Conservation (phyloP, 2,329 filamentous ascomycete genomes). For the Arachnopeziza araneosa region DNA sequence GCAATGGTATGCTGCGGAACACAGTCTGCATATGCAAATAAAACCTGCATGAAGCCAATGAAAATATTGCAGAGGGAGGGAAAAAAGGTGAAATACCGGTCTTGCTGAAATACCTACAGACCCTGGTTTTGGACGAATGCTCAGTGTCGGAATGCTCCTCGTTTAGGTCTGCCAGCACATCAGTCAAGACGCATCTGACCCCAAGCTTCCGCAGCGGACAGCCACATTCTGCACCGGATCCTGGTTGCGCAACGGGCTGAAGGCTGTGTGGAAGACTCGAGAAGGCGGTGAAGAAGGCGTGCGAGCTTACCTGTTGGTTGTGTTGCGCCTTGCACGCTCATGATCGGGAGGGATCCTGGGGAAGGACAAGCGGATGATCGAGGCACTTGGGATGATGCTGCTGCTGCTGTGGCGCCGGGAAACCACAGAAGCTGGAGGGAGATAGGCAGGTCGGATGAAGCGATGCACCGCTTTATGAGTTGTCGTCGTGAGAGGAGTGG, state of each 20-base stretch:
- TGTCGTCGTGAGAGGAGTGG: too few species aligned
- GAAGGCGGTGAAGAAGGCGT: not conserved
- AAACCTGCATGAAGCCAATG: conserved; percentile 19
- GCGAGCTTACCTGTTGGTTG: not conserved
- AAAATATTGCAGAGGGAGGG: conserved; percentile 27
- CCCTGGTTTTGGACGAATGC: conserved; percentile 20
- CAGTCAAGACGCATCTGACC: conserved; percentile 1
- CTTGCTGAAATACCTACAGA: conserved; percentile 28
- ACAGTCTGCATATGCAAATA: conserved; percentile 22
- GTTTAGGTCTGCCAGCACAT: conserved; percentile 29
- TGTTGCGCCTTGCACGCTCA: not conserved
- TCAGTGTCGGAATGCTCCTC: conserved; percentile 22
- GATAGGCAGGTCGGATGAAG: not conserved
- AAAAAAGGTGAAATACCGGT: conserved; percentile 22
- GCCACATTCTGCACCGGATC: not conserved
- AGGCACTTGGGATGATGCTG: not conserved
- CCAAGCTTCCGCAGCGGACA: not conserved
- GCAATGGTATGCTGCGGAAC: conserved; percentile 25
- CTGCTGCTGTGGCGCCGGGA: not conserved
- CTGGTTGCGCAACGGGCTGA: not conserved
- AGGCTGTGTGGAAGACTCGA: not conserved
- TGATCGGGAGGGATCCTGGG: not conserved
- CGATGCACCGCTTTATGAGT: not conserved
- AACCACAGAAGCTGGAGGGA: not conserved
- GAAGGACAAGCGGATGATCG: not conserved